Evolutionary conservation across 2,329 filamentous ascomycete genomes (phyloP).

Genomic region (Chrysoporthe austroafricana): DNA sequence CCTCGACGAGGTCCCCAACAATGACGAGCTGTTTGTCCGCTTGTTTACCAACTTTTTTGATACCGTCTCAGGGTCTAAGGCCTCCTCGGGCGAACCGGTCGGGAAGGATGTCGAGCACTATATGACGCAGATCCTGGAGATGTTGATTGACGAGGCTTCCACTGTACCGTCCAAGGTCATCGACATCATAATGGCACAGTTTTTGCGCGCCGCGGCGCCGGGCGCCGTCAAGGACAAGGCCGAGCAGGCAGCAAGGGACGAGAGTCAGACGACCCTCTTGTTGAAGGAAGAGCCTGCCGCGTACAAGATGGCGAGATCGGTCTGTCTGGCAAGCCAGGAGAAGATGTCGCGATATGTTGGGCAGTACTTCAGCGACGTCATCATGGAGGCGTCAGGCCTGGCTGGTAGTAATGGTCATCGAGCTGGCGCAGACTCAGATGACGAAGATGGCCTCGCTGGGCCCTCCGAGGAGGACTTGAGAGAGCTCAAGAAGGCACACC

Average conservation of each 20-base stretch:
- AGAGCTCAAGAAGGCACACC: slow-evolving; percentile 87
- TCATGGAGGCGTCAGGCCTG: slow-evolving; percentile 79
- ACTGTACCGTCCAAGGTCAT: slow-evolving; percentile 80
- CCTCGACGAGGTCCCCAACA: slow-evolving; percentile 82
- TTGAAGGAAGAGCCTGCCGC: slow-evolving; percentile 87
- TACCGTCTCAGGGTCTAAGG: slow-evolving; percentile 79
- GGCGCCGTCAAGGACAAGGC: slow-evolving; percentile 63
- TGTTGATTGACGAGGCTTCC: slow-evolving; percentile 82
- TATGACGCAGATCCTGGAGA: slow-evolving; percentile 83
- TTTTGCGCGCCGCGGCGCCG: slow-evolving; percentile 81
- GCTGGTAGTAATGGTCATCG: slow-evolving; percentile 60
- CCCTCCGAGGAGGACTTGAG: slow-evolving; percentile 83
- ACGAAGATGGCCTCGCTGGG: slow-evolving; percentile 61
- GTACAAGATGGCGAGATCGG: slow-evolving; percentile 94
- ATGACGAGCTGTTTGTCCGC: slow-evolving; percentile 76
- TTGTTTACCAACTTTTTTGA: slow-evolving; percentile 93
- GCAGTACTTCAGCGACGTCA: slow-evolving; percentile 96
- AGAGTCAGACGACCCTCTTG: slow-evolving; percentile 81
- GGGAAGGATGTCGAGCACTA: slow-evolving; percentile 93
- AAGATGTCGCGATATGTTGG: slow-evolving; percentile 95
- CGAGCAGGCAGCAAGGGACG: slow-evolving; percentile 61
- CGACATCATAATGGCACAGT: slow-evolving; percentile 94
- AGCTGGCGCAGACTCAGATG: slow-evolving; percentile 64
- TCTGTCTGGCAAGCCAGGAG: slow-evolving; percentile 86
- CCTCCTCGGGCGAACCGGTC: slow-evolving; percentile 76